A percentile compares a stretch with the other conserved stretches of the same genome.
Evolutionary conservation across 2,329 filamentous ascomycete genomes (phyloP).

Genomic region (Fusarium haematococcum): DNA sequence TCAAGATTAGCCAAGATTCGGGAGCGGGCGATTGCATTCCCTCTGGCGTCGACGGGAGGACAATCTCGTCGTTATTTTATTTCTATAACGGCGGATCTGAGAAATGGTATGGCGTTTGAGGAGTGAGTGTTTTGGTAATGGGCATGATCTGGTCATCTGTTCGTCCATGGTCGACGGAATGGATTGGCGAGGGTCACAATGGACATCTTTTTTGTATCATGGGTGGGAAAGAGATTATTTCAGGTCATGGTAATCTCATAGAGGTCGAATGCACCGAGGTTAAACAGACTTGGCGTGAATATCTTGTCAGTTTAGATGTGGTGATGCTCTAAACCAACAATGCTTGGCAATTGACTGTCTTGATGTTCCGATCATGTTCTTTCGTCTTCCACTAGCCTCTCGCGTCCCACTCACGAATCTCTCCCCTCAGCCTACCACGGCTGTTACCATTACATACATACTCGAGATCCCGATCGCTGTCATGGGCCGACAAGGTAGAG

Average conservation of each 20-base stretch:
- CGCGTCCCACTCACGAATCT: neutral
- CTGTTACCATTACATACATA: neutral
- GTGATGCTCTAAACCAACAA: neutral
- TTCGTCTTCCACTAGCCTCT: conserved; percentile 24
- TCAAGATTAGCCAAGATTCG: neutral
- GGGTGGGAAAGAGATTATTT: conserved; percentile 7
- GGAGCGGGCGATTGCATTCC: neutral
- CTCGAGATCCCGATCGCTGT: neutral
- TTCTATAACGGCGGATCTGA: neutral
- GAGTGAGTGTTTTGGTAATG: neutral
- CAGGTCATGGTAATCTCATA: conserved; percentile 14
- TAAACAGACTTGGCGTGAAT: neutral
- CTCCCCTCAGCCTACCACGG: neutral
- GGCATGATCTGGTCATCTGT: conserved; percentile 1
- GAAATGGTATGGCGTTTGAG: conserved; percentile 2
- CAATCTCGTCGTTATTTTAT: neutral
- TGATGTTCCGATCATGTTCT: conserved; percentile 8
- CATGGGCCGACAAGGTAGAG: conserved; percentile 17
- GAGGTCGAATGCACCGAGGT: conserved; percentile 12
- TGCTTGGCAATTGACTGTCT: neutral
- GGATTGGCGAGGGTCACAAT: neutral
- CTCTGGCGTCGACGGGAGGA: neutral
- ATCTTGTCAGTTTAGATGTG: neutral
- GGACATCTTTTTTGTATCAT: neutral
- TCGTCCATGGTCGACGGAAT: conserved; percentile 3